Evolutionary conservation across 768 basidiomycete genomes (phyloP), one percentile per base, ranked within the genome.

Genomic region (Clavaria fumosa): DNA sequence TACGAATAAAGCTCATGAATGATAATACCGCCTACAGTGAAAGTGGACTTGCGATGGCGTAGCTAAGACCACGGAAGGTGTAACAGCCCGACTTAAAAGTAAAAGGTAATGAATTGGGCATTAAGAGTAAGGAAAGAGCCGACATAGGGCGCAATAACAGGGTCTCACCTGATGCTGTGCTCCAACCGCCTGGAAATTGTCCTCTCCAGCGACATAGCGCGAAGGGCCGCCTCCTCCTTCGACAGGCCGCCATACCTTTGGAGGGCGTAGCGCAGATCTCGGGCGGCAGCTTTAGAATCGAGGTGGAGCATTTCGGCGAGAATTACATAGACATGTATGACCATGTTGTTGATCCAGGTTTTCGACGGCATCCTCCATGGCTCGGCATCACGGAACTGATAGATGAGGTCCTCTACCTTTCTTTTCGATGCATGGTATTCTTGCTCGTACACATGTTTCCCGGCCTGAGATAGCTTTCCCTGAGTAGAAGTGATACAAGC

Each of bases 401-500:
- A 34, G 35, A 58, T 46, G 36, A 57, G 39, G n/a, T 41, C 35
- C 32, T 18, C 41, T 15, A 58, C 45, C 7, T 40, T 42, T n/a
- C 7, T 20, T 35, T 24, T 49, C 39, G 58, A 58, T n/a, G 41
- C 26, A 34, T 43, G 45, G 22, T 44, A 45, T 35, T 45, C 44
- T 15, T 9, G 15, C 31, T 34, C 28, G 23, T 45, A 44, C n/a
- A 28, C 24, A 23, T 23, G 19, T 24, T 14, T 20, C 27, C 39
- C 41, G 9, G 9, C 15, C 43, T 28, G 18, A 12, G 7, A 7
- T 38, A 7, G 20, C 28, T 31, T 31, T 38, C 19, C 14, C 41
- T 12, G 58, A 51, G 14, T 28, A 28, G 26, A 14, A 20, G 57
- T 60, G 28, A 60, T 53, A 30, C 57, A 58, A 11, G 58, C 58